Evolutionary conservation across 352 stramenopile species (phyloP), one percentile per base, ranked within the genome.

Genomic region (Thalassiosira mediterranea): DNA sequence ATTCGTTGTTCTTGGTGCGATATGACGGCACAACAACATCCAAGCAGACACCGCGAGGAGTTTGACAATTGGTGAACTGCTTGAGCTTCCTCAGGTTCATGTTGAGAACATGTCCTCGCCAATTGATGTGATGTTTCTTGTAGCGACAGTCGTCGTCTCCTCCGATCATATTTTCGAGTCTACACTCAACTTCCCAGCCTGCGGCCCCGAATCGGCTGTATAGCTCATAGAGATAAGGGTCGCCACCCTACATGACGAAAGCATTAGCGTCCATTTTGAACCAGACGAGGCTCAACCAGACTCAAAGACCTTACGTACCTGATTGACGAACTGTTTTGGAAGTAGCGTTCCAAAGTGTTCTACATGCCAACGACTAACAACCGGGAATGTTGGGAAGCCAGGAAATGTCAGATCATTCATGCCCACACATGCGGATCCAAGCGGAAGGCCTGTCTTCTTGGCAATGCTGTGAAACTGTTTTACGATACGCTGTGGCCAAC

Each of bases 311-410:
- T n/a, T n/a, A n/a, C n/a, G n/a, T n/a, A n/a, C n/a, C n/a, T 85
- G 76, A 60, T 85, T 85, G 10, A 71, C 47, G 63, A 85, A 85
- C 32, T 64, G 63, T n/a, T 68, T 31, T 10, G 70, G 56, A 17
- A 79, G 13, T 3, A 79, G 21, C 3, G 5, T 46, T n/a, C 56
- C 32, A 53, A 81, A 85, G 0, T 56, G 32, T 13, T 53, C 19
- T 5, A 75, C 1, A 53, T 85, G 76, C 48, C 31, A 40, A 7
- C 71, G 31, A 48, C 69, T 48, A 17, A 85, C 15, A 32, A 85
- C 65, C 42, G 76, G 76, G 46, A 84, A 84, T 13, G 76, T 84
- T 19, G 76, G 71, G 62, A 81, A 85, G 25, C 69, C 70, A 34
- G 52, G 56, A 28, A 79, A 79, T 0, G 63, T 28, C 25, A 58